Base-by-base conservation (phyloP, 2,329 filamentous ascomycete species). In the Monilinia laxa region DNA sequence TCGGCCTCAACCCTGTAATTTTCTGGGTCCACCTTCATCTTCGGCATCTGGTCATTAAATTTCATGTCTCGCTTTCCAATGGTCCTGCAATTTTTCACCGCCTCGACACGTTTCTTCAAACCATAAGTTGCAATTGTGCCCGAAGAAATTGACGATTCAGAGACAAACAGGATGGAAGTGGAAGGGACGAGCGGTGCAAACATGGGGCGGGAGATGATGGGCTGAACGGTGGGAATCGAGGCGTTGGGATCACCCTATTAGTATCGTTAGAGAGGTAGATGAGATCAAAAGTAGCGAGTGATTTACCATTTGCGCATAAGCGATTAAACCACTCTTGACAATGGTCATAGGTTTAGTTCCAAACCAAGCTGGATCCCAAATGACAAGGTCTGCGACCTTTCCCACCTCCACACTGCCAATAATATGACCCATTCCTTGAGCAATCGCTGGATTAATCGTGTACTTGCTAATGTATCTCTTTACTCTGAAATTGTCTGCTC, bases 381-480 rank as follows among this genome's bases (percentile, higher is more conserved):
- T 75, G 0, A 96, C 91, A 58, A 98, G 77, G 77, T 98, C 94
- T 0, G 94, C 94, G 58, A 97, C 79, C 80, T 97, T 97, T 62
- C 93, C 93, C 0, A 92, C 86, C 80, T 97, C 93, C 64, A 97
- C 80, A 72, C 90, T 94, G 10, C 94, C 94, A 69, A 98, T 86
- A 2, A 96, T 74, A 76, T 97, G 94, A 0, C 83, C 80, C 88
- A 98, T 96, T 2, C 94, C 94, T 78, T 98, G 94, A 0, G 93
- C 88, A 69, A 97, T 83, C 14, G 94, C 92, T 1, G 94, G 92
- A 79, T 98, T 98, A 80, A 98, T 88, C 28, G 94, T 98, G 78
- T 97, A 97, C 81, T 98, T 98, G 80, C 90, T 92, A 56, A 98
- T 84, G 77, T 98, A 98, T 35, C 94, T 81, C 81, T 96, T 97